phyloP scores from a whole-genome alignment of 2,329 filamentous ascomycete species.

The Gnomoniopsis sp. region DNA sequence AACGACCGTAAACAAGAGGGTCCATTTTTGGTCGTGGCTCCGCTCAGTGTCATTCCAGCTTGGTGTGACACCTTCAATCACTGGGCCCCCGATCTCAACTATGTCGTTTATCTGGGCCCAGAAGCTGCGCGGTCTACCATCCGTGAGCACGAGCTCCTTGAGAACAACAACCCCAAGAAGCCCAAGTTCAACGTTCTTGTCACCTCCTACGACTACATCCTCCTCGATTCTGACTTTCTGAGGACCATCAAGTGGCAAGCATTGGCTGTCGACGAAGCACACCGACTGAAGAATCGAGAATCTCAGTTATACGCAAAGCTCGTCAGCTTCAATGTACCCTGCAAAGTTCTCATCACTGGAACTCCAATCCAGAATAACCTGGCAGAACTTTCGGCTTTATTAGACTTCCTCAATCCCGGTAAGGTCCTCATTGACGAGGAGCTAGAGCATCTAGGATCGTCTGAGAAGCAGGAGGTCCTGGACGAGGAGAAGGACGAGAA shows the following conservation, averaged over 20 bases:
- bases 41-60: slow-evolving; percentile 92
- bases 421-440: slow-evolving; percentile 88
- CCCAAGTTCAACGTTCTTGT: slow-evolving; percentile 97
- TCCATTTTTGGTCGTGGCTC: slow-evolving; percentile 95
- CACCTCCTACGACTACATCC: slow-evolving; percentile 95
- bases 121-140: slow-evolving; percentile 84
- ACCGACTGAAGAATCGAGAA: slow-evolving; percentile 93
- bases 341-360: slow-evolving; percentile 89
- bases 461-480: slow-evolving; percentile 24
- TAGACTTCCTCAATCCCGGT: slow-evolving; percentile 97
- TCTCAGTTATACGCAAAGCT: slow-evolving; percentile 88
- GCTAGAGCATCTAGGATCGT: slow-evolving; percentile 68
- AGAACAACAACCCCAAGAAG: slow-evolving; percentile 81
- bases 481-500: slow-evolving; percentile 32
- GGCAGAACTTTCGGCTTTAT: slow-evolving; percentile 83
- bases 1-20: slow-evolving; percentile 88
- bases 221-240: slow-evolving; percentile 79
- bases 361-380: slow-evolving; percentile 98
- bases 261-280: slow-evolving; percentile 92
- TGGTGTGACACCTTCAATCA: slow-evolving; percentile 98
- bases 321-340: slow-evolving; percentile 80
- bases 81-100: slow-evolving; percentile 95
- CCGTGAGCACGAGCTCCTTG: slow-evolving; percentile 82
- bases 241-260: slow-evolving; percentile 96
- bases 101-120: slow-evolving; percentile 93